Evolutionary conservation across 2,329 filamentous ascomycete species (phyloP), one percentile per base, ranked within the genome.

Genomic region (Cladophialophora exuberans): DNA sequence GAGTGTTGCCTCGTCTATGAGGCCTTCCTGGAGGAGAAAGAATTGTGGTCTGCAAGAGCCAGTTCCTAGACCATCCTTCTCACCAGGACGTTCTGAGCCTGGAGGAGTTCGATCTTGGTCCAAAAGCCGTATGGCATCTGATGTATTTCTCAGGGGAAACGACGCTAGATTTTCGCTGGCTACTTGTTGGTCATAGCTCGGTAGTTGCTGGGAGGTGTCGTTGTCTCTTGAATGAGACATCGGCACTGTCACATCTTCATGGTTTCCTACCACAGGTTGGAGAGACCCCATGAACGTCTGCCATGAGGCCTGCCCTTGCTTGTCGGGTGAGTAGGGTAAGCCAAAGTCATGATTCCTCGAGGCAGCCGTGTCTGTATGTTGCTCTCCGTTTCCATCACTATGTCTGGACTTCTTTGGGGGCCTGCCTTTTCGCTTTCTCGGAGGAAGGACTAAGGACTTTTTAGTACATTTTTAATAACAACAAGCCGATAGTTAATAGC

Each of bases 141-240:
- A 55, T 44, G 52, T 55, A 15, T 55, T 55, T n/a, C 52, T 55
- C 35, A 55, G 20, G 6, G 52, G 52, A 36, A 55, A 55, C 11
- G 35, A 50, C 9, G 52, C 52, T 7, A 55, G 38, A 20, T 18
- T 50, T 43, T 55, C 35, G 25, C 52, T 50, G 17, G 46, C 52
- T 22, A 50, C 33, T 26, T 50, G 52, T 23, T 55, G 35, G 20
- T 49, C 52, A 30, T 55, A 50, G 17, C 45, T 50, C 20, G 51
- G 31, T 23, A 33, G 17, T 13, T 41, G 43, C 25, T 13, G n/a
- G n/a, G 30, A 17, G 9, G 9, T 15, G 35, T 39, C 23, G 22
- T 26, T 54, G 11, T 20, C 35, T n/a, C 31, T 20, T 4, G 43
- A 33, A 18, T 10, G 9, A 15, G 49, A 23, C 4, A 22, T 22